Evolutionary conservation across 2,329 filamentous ascomycete species (phyloP).

Genomic region (Neonectria punicea): DNA sequence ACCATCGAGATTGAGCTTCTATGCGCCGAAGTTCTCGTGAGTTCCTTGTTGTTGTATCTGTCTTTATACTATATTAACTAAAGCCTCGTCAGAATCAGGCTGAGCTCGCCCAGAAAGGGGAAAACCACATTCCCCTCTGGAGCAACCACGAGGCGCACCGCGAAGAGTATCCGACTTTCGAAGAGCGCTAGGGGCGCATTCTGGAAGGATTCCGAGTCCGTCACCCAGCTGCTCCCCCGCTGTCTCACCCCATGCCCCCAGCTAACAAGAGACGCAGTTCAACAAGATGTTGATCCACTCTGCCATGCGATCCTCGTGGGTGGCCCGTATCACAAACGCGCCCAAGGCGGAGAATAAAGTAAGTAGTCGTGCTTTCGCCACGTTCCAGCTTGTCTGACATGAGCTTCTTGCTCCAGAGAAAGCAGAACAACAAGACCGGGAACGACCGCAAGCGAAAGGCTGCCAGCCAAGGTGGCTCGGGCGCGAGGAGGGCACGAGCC

Average conservation of each 20-base stretch:
- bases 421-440: conserved; percentile 37
- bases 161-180: conserved; percentile 38
- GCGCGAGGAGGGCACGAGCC: conserved; percentile 23
- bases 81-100: conserved; percentile 25
- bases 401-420: conserved; percentile 24
- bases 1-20: conserved; percentile 38
- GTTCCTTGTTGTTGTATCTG: not conserved
- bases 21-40: conserved; percentile 32
- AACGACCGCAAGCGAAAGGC: conserved; percentile 38
- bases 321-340: conserved; percentile 35
- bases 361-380: not conserved
- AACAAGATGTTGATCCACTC: conserved; percentile 41
- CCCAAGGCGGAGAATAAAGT: conserved; percentile 35
- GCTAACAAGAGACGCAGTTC: not conserved
- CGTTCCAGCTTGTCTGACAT: not conserved
- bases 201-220: conserved; percentile 36
- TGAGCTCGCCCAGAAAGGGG: conserved; percentile 31
- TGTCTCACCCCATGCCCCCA: not conserved
- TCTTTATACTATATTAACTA: not conserved
- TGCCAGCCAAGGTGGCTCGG: conserved; percentile 22
- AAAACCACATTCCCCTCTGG: conserved; percentile 36
- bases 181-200: conserved; percentile 39
- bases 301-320: conserved; percentile 35
- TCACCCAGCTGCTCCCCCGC: not conserved
- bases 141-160: conserved; percentile 37